Evolutionary conservation across 257 asterid species (phyloP), one percentile per base, ranked within the genome.

Genomic region (Ballota nigra): DNA sequence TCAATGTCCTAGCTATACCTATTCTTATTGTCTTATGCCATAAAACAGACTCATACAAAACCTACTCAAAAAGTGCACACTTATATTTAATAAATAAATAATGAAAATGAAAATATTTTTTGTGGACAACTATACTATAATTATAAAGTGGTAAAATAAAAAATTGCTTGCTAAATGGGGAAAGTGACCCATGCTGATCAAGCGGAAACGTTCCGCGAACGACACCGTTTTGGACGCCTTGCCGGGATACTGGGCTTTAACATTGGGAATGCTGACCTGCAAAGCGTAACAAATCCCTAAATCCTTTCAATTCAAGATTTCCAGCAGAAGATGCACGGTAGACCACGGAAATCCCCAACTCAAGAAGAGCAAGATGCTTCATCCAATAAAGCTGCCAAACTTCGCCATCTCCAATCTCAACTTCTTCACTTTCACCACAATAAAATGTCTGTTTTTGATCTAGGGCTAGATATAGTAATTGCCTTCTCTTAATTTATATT

Each of bases 391-490:
- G 92, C 98, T n/a, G 66, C 80, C 24, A 84, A 92, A 71, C 86
- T 92, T 63, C 92, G 96, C 11, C 72, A 86, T 73, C 94, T 95
- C 34, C 99, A 89, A 77, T 78, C 90, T 63, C 97, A 92, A 60
- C 82, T 89, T 70, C 88, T 92, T 79, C 87, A 86, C 33, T 85
- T 88, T 40, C 98, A 95, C 81, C 96, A 79, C 75, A 78, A 77
- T 76, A 86, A 84, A 70, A 85, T 81, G 98, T 95, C 19, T 36
- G 72, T 18, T 59, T 66, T 12, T 31, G 18, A 45, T 78, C 40
- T 34, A 28, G 16, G 38, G 72, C 26, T 26, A 28, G 16, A 16
- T 23, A 31, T 16, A 38, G 36, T 41, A 52, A 23, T 28, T 65
- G 28, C 20, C 28, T 55, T 29, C 49, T 52, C 7, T 56, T 16